These are phyloP conservation scores for Bipolaris gigantea DNA, from an alignment of 2,329 filamentous ascomycete species.

Conservation along the genomic window DNA sequence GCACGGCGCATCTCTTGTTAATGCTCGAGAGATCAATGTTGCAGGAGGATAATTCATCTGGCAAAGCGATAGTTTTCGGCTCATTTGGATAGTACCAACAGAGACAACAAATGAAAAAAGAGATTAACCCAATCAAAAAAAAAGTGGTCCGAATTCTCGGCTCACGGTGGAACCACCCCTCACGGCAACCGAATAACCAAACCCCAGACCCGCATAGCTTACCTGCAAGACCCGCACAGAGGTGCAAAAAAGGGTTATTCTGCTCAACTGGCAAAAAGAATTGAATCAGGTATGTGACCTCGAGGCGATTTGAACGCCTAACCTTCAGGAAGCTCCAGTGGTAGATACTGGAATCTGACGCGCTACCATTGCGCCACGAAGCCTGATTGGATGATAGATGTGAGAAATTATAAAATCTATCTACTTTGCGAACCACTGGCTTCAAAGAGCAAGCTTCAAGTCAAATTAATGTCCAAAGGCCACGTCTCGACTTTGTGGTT, in stretches of 20 bases:
- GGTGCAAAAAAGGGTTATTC: background rate
- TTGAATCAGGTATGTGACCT: constrained; percentile 22
- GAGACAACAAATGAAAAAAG: constrained; percentile 1
- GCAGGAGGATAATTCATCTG: constrained; percentile 61
- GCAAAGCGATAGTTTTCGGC: constrained; percentile 69
- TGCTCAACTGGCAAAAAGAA: background rate
- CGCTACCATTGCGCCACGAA: constrained; percentile 36
- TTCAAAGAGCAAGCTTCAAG: background rate
- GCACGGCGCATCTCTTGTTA: constrained; percentile 37
- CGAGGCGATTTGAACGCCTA: constrained; percentile 33
- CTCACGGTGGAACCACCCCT: constrained; percentile 3
- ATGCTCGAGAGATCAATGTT: constrained; percentile 66
- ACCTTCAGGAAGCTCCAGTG: constrained; percentile 31
- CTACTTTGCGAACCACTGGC: background rate
- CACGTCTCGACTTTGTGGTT: background rate
- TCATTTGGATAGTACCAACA: constrained; percentile 42
- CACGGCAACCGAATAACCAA: constrained; percentile 5
- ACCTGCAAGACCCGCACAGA: background rate
- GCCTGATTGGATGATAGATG: constrained; percentile 21
- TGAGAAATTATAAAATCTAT: background rate
- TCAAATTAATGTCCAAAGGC: background rate
- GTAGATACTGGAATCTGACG: constrained; percentile 34
- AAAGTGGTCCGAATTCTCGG: constrained; percentile 2
- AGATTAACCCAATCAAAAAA: background rate
- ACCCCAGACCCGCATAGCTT: background rate